A percentile compares a stretch with the other conserved stretches of the same genome.
Conservation (phyloP, 2,329 filamentous ascomycete species). For the Leptographium flavum region DNA sequence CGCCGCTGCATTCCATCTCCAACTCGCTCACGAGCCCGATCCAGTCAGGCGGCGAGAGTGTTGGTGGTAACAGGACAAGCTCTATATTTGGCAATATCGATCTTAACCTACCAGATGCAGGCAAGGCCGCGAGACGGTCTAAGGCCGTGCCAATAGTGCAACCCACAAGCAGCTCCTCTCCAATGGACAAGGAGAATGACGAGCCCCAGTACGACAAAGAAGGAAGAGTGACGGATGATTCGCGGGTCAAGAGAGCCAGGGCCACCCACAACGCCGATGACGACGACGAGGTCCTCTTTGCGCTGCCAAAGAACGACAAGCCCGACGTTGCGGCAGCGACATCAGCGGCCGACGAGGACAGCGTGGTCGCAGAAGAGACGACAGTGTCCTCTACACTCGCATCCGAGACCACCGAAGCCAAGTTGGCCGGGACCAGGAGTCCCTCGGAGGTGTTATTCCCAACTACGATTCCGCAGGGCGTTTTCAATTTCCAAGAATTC, state of each 20-base stretch:
- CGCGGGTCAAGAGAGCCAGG: slow-evolving; percentile 64
- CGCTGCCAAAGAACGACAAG: slow-evolving; percentile 29
- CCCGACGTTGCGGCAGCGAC: neutral
- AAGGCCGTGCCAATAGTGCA: slow-evolving; percentile 74
- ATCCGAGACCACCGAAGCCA: slow-evolving; percentile 39
- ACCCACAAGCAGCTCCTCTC: slow-evolving; percentile 36
- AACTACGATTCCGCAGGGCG: slow-evolving; percentile 37
- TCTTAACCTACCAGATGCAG: slow-evolving; percentile 43
- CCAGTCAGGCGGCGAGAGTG: slow-evolving; percentile 29
- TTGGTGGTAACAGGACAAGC: slow-evolving; percentile 21
- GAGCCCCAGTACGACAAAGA: slow-evolving; percentile 37
- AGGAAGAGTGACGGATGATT: slow-evolving; percentile 49
- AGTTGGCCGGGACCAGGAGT: slow-evolving; percentile 29
- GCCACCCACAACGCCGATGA: slow-evolving; percentile 52
- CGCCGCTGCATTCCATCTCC: slow-evolving; percentile 38
- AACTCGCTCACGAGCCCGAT: slow-evolving; percentile 31
- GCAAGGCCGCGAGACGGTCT: slow-evolving; percentile 54
- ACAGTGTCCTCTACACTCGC: slow-evolving; percentile 38
- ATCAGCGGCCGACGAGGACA: slow-evolving; percentile 9
- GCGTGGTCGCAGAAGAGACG: slow-evolving; percentile 29
- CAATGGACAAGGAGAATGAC: slow-evolving; percentile 14
- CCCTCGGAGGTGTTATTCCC: slow-evolving; percentile 38
- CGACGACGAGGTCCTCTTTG: slow-evolving; percentile 64
- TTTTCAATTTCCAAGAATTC: slow-evolving; percentile 51
- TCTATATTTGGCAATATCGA: slow-evolving; percentile 60